A percentile compares a stretch with the other conserved stretches of the same genome.
phyloP scores from a whole-genome alignment of 2,329 filamentous ascomycete genomes.

The Myrmaecium sp. region DNA sequence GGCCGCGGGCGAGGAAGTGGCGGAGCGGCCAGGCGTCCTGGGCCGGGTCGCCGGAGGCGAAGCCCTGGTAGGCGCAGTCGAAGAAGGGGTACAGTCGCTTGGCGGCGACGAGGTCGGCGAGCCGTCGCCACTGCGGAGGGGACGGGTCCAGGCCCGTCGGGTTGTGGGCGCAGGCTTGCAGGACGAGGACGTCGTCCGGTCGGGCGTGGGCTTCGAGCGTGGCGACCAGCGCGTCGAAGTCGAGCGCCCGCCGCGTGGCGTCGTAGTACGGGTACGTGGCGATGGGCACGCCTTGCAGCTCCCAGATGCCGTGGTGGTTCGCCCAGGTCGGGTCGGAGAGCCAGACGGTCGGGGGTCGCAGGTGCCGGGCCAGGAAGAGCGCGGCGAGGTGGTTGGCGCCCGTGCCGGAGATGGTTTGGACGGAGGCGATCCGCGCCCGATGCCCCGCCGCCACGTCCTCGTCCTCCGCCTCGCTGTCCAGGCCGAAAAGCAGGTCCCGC shows the following conservation, averaged over 20 bases:
- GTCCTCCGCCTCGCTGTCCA: constrained; percentile 5
- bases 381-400: constrained; percentile 19
- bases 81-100: constrained; percentile 19
- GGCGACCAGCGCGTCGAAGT: constrained; percentile 15
- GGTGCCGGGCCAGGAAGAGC: constrained; percentile 9
- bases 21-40: constrained; percentile 20
- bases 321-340: constrained; percentile 17
- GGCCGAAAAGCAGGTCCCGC: constrained; percentile 12
- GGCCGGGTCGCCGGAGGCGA: constrained; percentile 18
- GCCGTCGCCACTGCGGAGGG: constrained; percentile 16
- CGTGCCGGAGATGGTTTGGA: constrained; percentile 22
- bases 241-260: constrained; percentile 8
- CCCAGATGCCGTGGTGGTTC: constrained; percentile 18
- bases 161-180: constrained; percentile 23
- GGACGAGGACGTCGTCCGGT: constrained; percentile 17
- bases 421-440: constrained; percentile 9
- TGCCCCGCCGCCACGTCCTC: constrained; percentile 4
- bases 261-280: constrained; percentile 15
- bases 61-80: constrained; percentile 24
- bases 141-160: constrained; percentile 21
- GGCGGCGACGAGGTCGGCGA: constrained; percentile 15
- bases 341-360: constrained; percentile 14
- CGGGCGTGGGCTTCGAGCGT: constrained; percentile 10
- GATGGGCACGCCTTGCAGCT: constrained; percentile 8
- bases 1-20: constrained; percentile 10